Percentiles rank a stretch among this genome's conserved stretches.
Evolutionary conservation across 2,329 filamentous ascomycete genomes (phyloP).

Genomic region (Chrysoporthe cubensis): DNA sequence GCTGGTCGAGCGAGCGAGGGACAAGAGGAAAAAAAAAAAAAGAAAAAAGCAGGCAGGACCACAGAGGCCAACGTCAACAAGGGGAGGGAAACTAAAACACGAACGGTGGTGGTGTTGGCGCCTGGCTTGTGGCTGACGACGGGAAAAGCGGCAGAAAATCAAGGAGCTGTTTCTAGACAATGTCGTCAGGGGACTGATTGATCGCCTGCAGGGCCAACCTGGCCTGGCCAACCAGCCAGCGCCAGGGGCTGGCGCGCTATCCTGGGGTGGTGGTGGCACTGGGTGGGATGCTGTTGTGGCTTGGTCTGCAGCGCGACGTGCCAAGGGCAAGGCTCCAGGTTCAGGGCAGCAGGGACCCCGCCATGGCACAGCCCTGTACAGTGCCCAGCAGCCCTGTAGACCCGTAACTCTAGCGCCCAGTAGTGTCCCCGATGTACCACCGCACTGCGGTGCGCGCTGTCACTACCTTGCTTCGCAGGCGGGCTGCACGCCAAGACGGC

Average conservation of each 20-base stretch:
- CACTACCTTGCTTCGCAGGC: background rate
- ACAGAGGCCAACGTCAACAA: background rate
- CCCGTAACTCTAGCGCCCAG: no score
- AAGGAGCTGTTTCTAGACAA: background rate
- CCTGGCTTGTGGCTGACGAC: background rate
- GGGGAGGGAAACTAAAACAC: conserved; percentile 4
- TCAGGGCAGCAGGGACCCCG: background rate
- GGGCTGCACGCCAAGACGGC: conserved; percentile 10
- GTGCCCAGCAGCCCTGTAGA: no score
- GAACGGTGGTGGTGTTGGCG: background rate
- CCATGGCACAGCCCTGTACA: no score
- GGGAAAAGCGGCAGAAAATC: conserved; percentile 2
- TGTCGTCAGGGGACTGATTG: background rate
- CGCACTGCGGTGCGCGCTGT: no score
- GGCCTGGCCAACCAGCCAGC: background rate
- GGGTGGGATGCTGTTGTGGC: no score
- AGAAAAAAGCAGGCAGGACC: background rate
- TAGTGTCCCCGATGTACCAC: no score
- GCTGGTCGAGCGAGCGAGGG: background rate
- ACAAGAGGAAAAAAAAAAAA: no score
- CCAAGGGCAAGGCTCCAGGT: background rate
- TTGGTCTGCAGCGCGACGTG: background rate
- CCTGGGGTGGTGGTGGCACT: background rate
- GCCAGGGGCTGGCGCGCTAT: background rate
- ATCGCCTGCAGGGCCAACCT: background rate